Percentiles rank a stretch among this genome's conserved stretches.
Conservation (phyloP, 257 asterid genomes). For the Solanum sparsipilum region DNA sequence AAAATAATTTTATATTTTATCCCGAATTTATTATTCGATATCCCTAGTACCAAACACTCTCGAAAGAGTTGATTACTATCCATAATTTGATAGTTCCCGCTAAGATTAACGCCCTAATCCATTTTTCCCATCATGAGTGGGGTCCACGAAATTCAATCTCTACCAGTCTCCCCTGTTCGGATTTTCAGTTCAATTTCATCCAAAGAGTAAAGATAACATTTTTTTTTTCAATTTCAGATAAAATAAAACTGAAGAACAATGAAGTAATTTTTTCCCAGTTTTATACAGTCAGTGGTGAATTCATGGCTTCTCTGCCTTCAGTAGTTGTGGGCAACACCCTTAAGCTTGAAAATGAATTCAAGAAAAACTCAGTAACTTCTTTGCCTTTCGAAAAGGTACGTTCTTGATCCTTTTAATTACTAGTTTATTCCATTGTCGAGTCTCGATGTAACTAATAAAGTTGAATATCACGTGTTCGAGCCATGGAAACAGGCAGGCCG, state of each 20-base stretch:
- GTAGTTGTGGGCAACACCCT: slow-evolving; percentile 41
- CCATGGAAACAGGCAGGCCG: background rate
- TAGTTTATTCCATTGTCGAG: background rate
- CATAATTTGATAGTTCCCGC: background rate
- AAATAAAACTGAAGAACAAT: background rate
- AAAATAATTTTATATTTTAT: no score
- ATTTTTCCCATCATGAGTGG: background rate
- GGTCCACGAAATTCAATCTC: background rate
- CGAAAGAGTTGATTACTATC: background rate
- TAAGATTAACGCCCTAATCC: background rate
- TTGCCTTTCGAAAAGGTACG: slow-evolving; percentile 52
- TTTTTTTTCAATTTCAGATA: background rate
- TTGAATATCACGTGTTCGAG: background rate
- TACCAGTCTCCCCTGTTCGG: background rate
- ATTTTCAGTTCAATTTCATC: slow-evolving; percentile 29
- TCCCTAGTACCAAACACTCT: background rate
- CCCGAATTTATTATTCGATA: no score
- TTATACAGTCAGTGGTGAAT: background rate
- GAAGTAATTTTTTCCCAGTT: background rate
- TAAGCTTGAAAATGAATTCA: slow-evolving; percentile 57
- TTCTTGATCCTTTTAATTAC: background rate
- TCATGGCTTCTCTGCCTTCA: slow-evolving; percentile 85
- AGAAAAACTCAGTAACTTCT: slow-evolving; percentile 37
- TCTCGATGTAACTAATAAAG: background rate
- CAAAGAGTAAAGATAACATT: slow-evolving; percentile 33